A percentile compares a stretch with the other conserved stretches of the same genome.
These are phyloP conservation scores for Tardiomyces depauwii DNA, from an alignment of 1,139 yeast species.

Conservation along the genomic window DNA sequence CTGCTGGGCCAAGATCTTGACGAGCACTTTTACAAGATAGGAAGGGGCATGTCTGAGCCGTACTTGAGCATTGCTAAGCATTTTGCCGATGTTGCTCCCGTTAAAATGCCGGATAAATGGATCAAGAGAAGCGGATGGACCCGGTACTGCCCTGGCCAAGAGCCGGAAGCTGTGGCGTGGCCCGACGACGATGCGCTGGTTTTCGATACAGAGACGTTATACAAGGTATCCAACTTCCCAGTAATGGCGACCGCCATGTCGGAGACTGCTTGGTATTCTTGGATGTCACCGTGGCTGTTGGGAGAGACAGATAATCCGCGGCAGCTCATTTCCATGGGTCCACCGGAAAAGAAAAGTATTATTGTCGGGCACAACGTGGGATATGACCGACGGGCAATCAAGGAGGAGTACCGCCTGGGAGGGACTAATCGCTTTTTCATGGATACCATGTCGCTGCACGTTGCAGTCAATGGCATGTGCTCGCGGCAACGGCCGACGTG, in stretches of 20 bases:
- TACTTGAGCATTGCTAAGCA: slow-evolving; percentile 39
- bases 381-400: slow-evolving; percentile 77
- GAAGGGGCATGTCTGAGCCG: slow-evolving; percentile 44
- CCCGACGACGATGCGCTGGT: slow-evolving; percentile 64
- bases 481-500: slow-evolving; percentile 81
- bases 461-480: slow-evolving; percentile 86
- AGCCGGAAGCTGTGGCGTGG: slow-evolving; percentile 47
- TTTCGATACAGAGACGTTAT: slow-evolving; percentile 85
- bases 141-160: slow-evolving; percentile 43
- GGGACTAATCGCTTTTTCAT: slow-evolving; percentile 64
- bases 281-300: slow-evolving; percentile 82
- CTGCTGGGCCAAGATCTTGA: slow-evolving; percentile 62
- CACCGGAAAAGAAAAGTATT: slow-evolving; percentile 29
- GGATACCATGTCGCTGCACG: slow-evolving; percentile 90
- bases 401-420: slow-evolving; percentile 68
- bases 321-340: slow-evolving; percentile 67
- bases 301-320: slow-evolving; percentile 39
- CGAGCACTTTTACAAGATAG: slow-evolving; percentile 76
- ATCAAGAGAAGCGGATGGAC: slow-evolving; percentile 68
- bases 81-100: slow-evolving; percentile 25
- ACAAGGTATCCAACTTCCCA: slow-evolving; percentile 63
- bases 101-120: slow-evolving; percentile 31
- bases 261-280: slow-evolving; percentile 76
- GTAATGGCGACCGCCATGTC: slow-evolving; percentile 79
- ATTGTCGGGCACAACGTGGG: slow-evolving; percentile 86